Conservation (phyloP, 768 basidiomycete species). For the Phylloporus scabripes region DNA sequence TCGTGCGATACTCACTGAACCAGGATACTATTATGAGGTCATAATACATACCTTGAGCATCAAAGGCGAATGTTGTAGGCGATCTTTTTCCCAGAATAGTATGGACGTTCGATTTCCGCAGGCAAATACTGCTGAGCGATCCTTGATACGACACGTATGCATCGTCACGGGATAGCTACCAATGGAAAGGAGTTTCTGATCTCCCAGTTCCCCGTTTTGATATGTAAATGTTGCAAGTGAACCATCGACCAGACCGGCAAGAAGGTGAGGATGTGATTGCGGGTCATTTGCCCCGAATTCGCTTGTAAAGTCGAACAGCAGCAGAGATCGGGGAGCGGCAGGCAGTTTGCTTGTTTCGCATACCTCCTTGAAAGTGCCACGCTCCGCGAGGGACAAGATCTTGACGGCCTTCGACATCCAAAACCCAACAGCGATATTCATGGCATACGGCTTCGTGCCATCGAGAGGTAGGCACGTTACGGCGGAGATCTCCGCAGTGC, state of each 20-base stretch:
- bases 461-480: slow-evolving; percentile 61
- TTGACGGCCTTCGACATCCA: slow-evolving; percentile 68
- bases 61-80: slow-evolving; percentile 63
- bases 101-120: slow-evolving; percentile 65
- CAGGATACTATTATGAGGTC: background rate
- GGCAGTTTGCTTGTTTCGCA: slow-evolving; percentile 32
- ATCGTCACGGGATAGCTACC: slow-evolving; percentile 65
- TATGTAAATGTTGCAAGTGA: slow-evolving; percentile 55
- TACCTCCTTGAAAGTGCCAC: slow-evolving; percentile 16
- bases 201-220: slow-evolving; percentile 34
- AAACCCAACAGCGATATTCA: slow-evolving; percentile 58
- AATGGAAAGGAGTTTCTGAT: slow-evolving; percentile 56
- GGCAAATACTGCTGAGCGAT: slow-evolving; percentile 57
- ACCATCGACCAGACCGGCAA: slow-evolving; percentile 75
- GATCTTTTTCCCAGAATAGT: slow-evolving; percentile 60
- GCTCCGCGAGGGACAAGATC: slow-evolving; percentile 40
- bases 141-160: slow-evolving; percentile 49
- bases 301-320: slow-evolving; percentile 56
- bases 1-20: slow-evolving; percentile 1
- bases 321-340: slow-evolving; percentile 40
- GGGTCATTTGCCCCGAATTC: slow-evolving; percentile 27
- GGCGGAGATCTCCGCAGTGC: slow-evolving; percentile 56
- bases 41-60: slow-evolving; percentile 52
- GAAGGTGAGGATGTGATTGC: slow-evolving; percentile 48
- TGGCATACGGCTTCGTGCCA: slow-evolving; percentile 40